phyloP scores from a whole-genome alignment of 2,329 filamentous ascomycete species.

The Aspergillus brasiliensis region DNA sequence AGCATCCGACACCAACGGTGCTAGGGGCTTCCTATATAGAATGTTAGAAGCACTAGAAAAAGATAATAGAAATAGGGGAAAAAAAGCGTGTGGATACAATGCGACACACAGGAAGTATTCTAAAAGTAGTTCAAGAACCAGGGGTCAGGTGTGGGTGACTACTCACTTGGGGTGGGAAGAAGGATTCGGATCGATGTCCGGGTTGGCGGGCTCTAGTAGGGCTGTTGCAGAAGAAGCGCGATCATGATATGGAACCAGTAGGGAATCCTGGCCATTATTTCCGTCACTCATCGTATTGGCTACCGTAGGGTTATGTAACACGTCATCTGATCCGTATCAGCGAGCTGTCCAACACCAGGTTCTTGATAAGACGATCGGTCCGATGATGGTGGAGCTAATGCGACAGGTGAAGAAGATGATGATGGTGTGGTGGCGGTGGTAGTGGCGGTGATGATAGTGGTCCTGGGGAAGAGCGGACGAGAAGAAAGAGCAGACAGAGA shows the following conservation, averaged over 20 bases:
- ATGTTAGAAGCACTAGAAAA: constrained; percentile 10
- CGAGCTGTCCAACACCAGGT: not conserved
- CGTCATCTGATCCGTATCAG: constrained; percentile 23
- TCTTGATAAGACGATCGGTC: not conserved
- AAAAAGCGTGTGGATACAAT: too few relatives aligned
- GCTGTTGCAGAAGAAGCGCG: constrained; percentile 6
- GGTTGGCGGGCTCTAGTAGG: not conserved
- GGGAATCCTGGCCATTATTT: constrained; percentile 18
- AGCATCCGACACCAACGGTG: constrained; percentile 17
- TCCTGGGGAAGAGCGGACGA: not conserved
- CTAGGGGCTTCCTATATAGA: constrained; percentile 11
- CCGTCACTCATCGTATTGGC: constrained; percentile 23
- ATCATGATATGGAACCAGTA: constrained; percentile 16
- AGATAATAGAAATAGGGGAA: too few relatives aligned
- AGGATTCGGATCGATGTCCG: not conserved
- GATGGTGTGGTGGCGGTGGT: not conserved
- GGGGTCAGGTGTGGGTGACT: not conserved
- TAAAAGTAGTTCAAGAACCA: too few relatives aligned
- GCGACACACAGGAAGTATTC: too few relatives aligned
- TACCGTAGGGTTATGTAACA: constrained; percentile 17
- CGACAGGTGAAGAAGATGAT: not conserved
- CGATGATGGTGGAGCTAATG: not conserved
- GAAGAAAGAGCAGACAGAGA: too few relatives aligned
- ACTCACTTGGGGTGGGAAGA: constrained; percentile 18
- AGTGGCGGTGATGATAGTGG: not conserved